Base-by-base conservation (phyloP, 495 filamentous ascomycete genomes). In the Hypoxylon perforatum region DNA sequence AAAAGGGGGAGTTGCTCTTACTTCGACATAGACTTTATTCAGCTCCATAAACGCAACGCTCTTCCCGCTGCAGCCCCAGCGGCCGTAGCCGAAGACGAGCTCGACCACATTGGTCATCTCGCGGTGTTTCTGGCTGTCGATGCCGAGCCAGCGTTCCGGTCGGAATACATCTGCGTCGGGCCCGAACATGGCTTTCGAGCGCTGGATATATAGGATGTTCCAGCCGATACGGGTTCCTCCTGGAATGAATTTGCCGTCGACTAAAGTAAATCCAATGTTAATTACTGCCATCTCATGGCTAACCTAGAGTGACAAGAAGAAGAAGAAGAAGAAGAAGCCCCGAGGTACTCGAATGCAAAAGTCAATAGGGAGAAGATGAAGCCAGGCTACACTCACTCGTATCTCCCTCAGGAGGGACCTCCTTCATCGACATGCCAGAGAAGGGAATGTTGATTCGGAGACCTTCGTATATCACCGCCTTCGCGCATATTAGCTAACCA, bases 211-310 rank as follows among this genome's bases (percentile, higher is more conserved):
- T 42, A 65, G 73, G 18, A 69, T 48, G 18, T 47, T 64, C 21
- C 64, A 57, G 10, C 73, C 81, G 18, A 90, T 80, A 61, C 86
- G 83, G 1, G 84, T 87, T 11, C 86, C 86, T 12, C 78, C 80
- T 0, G 87, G 87, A 1, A 84, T 80, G 55, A 80, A 85, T n/a
- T 80, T 77, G 3, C 85, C 86, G 36, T 84, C 75, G 8, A 88
- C 52, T 55, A 44, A 48, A 33, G 48, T 36, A 12, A 17, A 53
- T n/a, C 71, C 80, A 73, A 75, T 60, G 61, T 80, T 23, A 68
- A 77, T 65, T 72, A 76, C 38, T 75, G 82, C 66, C 56, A 71
- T 73, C 76, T 87, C 82, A 57, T 69, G 80, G 72, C 70, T 79
- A 41, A 51, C 76, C 54, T 52, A 74, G 36, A 36, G 76, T 44